phyloP scores from a whole-genome alignment of 2,329 filamentous ascomycete species.

The Colletotrichum navitas region DNA sequence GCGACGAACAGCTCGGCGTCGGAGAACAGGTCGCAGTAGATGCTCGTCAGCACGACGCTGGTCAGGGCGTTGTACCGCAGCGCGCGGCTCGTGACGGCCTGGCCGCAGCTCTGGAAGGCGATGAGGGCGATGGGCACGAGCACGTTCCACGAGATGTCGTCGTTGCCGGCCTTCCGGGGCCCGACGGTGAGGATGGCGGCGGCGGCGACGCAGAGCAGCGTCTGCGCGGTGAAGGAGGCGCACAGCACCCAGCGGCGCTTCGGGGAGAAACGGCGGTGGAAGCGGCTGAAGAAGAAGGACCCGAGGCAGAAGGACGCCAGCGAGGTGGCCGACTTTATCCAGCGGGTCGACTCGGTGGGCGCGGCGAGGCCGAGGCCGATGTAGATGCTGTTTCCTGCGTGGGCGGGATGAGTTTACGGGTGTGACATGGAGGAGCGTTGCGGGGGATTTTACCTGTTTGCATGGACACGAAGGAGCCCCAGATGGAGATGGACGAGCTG shows the following conservation, averaged over 20 bases:
- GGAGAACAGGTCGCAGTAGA: slow-evolving; percentile 84
- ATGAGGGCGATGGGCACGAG: slow-evolving; percentile 76
- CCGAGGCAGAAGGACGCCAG: slow-evolving; percentile 79
- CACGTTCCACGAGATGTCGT: slow-evolving; percentile 69
- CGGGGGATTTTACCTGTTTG: slow-evolving; percentile 72
- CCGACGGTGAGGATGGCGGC: slow-evolving; percentile 57
- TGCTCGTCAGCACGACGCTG: slow-evolving; percentile 83
- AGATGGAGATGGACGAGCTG: slow-evolving; percentile 80
- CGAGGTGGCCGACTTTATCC: slow-evolving; percentile 79
- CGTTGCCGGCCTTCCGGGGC: slow-evolving; percentile 53
- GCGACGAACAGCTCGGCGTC: slow-evolving; percentile 65
- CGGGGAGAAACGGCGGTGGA: slow-evolving; percentile 74
- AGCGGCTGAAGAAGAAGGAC: slow-evolving; percentile 77
- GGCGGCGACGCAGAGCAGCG: slow-evolving; percentile 62
- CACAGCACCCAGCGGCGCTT: slow-evolving; percentile 75
- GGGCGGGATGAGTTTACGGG: not conserved
- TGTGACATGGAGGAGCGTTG: not conserved
- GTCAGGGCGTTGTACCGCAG: slow-evolving; percentile 78
- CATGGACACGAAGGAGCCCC: slow-evolving; percentile 87
- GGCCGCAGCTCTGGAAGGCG: slow-evolving; percentile 82
- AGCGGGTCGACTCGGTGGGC: slow-evolving; percentile 66
- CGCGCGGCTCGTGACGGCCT: slow-evolving; percentile 80
- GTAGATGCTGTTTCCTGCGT: slow-evolving; percentile 80
- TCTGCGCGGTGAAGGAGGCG: slow-evolving; percentile 68
- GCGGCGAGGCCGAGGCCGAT: slow-evolving; percentile 79